Evolutionary conservation across 768 basidiomycete genomes (phyloP).

Genomic region (Lactifluus pinguis): DNA sequence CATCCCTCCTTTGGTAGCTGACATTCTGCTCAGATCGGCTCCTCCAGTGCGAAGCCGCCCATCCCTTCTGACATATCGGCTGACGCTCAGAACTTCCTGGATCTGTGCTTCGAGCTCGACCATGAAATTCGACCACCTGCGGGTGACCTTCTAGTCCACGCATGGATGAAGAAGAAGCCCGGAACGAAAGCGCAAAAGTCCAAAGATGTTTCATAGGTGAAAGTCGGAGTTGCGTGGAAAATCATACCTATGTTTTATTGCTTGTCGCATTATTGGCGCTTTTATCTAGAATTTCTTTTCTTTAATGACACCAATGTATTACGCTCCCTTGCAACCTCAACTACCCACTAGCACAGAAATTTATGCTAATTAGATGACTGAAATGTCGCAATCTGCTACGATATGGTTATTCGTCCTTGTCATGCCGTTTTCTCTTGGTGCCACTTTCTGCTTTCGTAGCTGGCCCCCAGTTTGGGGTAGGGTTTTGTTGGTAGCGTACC

Average conservation of each 20-base stretch:
- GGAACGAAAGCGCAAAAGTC: neutral
- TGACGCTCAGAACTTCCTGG: conserved; percentile 82
- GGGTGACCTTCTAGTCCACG: conserved; percentile 59
- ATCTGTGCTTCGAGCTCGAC: conserved; percentile 78
- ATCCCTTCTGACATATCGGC: conserved; percentile 87
- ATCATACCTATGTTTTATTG: neutral
- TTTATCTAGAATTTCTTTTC: neutral
- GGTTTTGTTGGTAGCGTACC: conserved; percentile 87
- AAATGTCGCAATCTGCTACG: conserved; percentile 16
- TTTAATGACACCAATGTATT: neutral
- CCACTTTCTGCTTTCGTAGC: conserved; percentile 48
- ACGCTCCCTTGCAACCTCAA: neutral
- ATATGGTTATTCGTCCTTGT: conserved; percentile 21
- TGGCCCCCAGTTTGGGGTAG: conserved; percentile 90
- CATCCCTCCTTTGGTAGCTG: neutral
- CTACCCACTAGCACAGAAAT: neutral
- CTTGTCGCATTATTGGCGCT: neutral
- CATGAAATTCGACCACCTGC: conserved; percentile 76
- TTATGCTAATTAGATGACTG: conserved; percentile 7
- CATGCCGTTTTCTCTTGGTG: conserved; percentile 35
- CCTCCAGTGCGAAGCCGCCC: conserved; percentile 72
- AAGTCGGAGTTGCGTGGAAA: neutral
- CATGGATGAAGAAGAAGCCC: conserved; percentile 44
- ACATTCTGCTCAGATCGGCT: conserved; percentile 62
- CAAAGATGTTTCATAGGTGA: neutral